These are phyloP conservation scores for Carex arenaria DNA, from an alignment of 202 grass and related monocot genomes.

Conservation along the genomic window DNA sequence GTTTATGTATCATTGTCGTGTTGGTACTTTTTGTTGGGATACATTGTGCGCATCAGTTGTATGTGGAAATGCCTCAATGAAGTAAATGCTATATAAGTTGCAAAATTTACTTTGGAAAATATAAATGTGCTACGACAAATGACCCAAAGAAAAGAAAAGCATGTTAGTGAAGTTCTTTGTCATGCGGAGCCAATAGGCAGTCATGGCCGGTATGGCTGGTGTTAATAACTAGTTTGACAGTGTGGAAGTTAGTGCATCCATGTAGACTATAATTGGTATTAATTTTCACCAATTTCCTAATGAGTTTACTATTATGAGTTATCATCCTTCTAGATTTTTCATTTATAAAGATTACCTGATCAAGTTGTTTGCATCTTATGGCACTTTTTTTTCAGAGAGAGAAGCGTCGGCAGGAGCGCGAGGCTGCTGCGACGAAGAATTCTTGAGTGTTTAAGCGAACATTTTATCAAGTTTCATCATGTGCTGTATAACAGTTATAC, in stretches of 20 bases:
- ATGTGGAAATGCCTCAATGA: conserved; percentile 31
- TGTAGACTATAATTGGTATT: background rate
- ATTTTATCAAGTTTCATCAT: background rate
- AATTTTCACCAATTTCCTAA: background rate
- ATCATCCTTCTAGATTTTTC: background rate
- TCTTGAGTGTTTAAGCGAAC: background rate
- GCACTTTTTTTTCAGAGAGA: conserved; percentile 4
- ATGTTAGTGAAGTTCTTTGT: background rate
- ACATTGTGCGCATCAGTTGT: background rate
- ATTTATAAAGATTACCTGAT: background rate
- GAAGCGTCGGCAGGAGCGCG: background rate
- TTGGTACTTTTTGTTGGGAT: background rate
- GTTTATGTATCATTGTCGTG: background rate
- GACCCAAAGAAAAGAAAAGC: background rate
- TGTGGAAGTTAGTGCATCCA: background rate
- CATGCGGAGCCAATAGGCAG: background rate
- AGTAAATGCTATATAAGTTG: background rate
- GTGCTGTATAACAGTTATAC: background rate
- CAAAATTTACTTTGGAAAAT: background rate
- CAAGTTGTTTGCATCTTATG: background rate
- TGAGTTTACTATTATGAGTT: background rate
- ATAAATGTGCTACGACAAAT: background rate
- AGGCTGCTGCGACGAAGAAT: conserved; percentile 1
- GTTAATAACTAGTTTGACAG: background rate
- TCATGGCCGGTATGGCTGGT: background rate